phyloP scores from a whole-genome alignment of 148 eudicot genomes.

The Oxyria digyna region DNA sequence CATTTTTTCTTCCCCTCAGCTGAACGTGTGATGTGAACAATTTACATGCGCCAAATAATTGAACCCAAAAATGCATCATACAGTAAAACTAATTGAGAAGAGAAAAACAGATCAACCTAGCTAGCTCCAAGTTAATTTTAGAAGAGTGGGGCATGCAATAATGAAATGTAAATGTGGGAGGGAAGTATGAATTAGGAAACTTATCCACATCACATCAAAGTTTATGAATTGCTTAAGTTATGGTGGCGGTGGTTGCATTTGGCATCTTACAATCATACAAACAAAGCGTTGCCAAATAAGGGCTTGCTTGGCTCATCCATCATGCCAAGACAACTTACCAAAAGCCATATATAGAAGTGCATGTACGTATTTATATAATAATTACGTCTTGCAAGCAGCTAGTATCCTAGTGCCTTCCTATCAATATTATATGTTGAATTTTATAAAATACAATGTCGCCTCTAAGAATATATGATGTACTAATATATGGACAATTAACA shows the following conservation, averaged over 20 bases:
- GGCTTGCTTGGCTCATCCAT: background rate
- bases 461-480: too few relatives aligned
- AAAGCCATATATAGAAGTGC: background rate
- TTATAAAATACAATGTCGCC: too few relatives aligned
- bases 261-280: conserved; percentile 1
- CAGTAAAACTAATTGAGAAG: too few relatives aligned
- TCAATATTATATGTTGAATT: too few relatives aligned
- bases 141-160: background rate
- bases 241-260: background rate
- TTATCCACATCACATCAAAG: background rate
- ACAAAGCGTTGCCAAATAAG: background rate
- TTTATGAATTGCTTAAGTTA: too few relatives aligned
- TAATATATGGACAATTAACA: too few relatives aligned
- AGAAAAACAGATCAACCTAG: too few relatives aligned
- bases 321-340: background rate
- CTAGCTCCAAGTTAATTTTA: background rate
- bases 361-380: too few relatives aligned
- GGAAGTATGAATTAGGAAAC: background rate
- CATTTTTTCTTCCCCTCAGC: too few relatives aligned
- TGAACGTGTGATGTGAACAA: too few relatives aligned
- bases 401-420: background rate
- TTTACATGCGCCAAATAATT: too few relatives aligned
- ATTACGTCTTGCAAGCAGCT: background rate
- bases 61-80: too few relatives aligned
- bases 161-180: background rate